A percentile compares a stretch with the other conserved stretches of the same genome.
phyloP scores from a whole-genome alignment of 2,329 filamentous ascomycete species.

The Clonostachys rosea region DNA sequence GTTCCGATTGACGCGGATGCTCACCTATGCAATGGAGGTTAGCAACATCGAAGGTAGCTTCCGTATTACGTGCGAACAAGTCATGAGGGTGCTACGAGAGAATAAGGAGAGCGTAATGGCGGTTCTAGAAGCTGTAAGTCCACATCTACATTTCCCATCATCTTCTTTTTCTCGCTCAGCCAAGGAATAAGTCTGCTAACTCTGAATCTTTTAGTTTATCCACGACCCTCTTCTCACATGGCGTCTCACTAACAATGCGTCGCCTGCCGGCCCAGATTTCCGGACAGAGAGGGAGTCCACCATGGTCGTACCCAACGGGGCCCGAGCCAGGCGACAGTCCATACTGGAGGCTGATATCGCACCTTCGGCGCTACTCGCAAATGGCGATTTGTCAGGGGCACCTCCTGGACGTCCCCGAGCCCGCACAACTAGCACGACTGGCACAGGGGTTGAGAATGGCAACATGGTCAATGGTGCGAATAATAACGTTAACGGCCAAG shows the following conservation, averaged over 20 bases:
- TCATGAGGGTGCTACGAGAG: conserved; percentile 92
- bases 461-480: conserved; percentile 26
- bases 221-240: conserved; percentile 98
- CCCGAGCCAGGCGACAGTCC: conserved; percentile 59
- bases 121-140: conserved; percentile 88
- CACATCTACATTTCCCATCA: background rate
- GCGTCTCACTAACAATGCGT: conserved; percentile 69
- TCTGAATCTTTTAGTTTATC: conserved; percentile 67
- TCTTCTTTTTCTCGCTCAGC: background rate
- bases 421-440: conserved; percentile 54
- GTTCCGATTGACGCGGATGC: conserved; percentile 96
- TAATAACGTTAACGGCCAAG: conserved; percentile 17
- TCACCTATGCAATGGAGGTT: conserved; percentile 99
- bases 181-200: background rate
- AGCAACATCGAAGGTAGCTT: conserved; percentile 99
- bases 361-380: conserved; percentile 51
- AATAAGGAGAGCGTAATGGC: conserved; percentile 99
- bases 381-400: conserved; percentile 19
- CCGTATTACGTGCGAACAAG: conserved; percentile 95
- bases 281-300: conserved; percentile 53
- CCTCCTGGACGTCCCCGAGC: conserved; percentile 46
- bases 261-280: conserved; percentile 64
- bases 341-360: conserved; percentile 62
- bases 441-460: conserved; percentile 20
- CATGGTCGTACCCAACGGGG: conserved; percentile 38